phyloP scores from a whole-genome alignment of 2,329 filamentous ascomycete genomes.

The Aspergillus udagawae region DNA sequence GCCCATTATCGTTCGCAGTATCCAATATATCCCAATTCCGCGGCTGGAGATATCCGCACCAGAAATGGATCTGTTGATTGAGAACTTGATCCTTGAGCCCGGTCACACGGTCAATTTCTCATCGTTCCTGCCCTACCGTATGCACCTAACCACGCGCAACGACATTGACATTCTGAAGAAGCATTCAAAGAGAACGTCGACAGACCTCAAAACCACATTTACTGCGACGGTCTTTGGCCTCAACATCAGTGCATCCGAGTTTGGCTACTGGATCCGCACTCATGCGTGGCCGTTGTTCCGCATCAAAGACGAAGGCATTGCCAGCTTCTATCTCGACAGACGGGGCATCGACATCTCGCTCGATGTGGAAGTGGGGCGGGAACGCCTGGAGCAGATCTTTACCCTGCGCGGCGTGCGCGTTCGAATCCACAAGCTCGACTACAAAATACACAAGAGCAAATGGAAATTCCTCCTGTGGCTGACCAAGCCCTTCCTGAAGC shows the following conservation, averaged over 20 bases:
- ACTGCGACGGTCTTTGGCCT: constrained; percentile 78
- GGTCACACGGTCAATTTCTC: constrained; percentile 78
- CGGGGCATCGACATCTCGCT: constrained; percentile 81
- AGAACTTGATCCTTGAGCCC: constrained; percentile 87
- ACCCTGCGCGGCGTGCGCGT: constrained; percentile 72
- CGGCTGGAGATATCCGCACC: constrained; percentile 83
- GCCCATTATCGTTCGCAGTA: constrained; percentile 67
- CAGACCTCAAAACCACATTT: constrained; percentile 65
- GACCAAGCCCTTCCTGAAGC: constrained; percentile 76
- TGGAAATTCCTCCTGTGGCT: constrained; percentile 77
- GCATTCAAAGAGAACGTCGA: constrained; percentile 61
- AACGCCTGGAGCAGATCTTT: constrained; percentile 75
- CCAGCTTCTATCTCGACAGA: constrained; percentile 79
- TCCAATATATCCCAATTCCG: constrained; percentile 87
- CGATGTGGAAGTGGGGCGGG: constrained; percentile 76
- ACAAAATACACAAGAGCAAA: constrained; percentile 65
- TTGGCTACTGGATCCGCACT: constrained; percentile 83
- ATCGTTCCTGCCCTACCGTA: constrained; percentile 81
- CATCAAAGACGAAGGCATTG: constrained; percentile 77
- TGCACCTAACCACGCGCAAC: constrained; percentile 79
- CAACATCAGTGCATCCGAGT: constrained; percentile 76
- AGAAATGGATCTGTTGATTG: constrained; percentile 77
- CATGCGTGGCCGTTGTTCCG: constrained; percentile 68
- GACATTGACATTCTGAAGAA: constrained; percentile 81
- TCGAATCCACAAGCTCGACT: constrained; percentile 80